Evolutionary conservation across 208 protist species (phyloP).

Genomic region (Trypanosoma cruzi): DNA sequence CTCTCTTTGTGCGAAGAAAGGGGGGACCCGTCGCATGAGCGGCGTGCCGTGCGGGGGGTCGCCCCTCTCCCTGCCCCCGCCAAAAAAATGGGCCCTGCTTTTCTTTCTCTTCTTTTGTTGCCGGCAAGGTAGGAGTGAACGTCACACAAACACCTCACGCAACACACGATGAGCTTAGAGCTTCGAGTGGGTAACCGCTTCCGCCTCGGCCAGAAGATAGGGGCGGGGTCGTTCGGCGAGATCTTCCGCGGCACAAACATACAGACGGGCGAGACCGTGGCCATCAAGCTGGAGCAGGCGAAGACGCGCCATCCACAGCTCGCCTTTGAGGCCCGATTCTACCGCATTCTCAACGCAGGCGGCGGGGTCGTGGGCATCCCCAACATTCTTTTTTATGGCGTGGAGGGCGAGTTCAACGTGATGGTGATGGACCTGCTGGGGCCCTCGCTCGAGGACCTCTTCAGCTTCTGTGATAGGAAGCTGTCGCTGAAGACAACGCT

Average conservation of each 20-base stretch:
- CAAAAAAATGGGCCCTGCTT: not conserved
- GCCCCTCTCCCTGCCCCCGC: no score
- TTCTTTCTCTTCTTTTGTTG: not conserved
- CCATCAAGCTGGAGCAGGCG: constrained; percentile 92
- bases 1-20: constrained; percentile 97
- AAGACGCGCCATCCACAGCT: constrained; percentile 93
- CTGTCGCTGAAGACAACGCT: constrained; percentile 93
- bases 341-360: constrained; percentile 83
- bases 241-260: constrained; percentile 94
- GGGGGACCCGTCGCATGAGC: constrained; percentile 51
- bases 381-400: constrained; percentile 85
- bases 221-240: constrained; percentile 94
- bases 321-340: constrained; percentile 90
- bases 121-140: not conserved
- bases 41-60: constrained; percentile 17
- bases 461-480: constrained; percentile 85
- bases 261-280: constrained; percentile 86
- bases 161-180: not conserved
- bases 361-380: constrained; percentile 87
- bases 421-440: constrained; percentile 95
- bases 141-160: not conserved
- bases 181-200: constrained; percentile 1
- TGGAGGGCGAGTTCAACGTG: constrained; percentile 93
- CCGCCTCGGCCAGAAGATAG: constrained; percentile 97
- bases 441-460: constrained; percentile 92